Conservation (phyloP, 306 rosid genomes). For the Ormosia emarginata region DNA sequence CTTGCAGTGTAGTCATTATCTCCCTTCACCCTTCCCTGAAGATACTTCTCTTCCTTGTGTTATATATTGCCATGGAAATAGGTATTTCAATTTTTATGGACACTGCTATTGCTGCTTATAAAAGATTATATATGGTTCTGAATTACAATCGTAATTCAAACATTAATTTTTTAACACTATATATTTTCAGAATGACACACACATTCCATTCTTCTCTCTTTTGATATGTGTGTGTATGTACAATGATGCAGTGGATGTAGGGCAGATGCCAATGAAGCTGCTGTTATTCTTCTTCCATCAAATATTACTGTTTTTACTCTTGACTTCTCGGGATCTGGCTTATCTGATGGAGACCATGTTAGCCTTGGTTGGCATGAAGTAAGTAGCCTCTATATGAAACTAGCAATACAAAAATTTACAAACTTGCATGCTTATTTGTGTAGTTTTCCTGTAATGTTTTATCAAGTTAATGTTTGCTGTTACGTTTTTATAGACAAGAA, state of each 20-base stretch:
- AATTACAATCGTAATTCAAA: neutral
- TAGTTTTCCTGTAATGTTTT: neutral
- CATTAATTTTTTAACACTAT: neutral
- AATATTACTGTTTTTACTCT: constrained; percentile 94
- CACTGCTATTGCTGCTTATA: neutral
- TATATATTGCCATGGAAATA: constrained; percentile 96
- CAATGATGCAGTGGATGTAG: constrained; percentile 90
- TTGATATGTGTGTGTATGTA: constrained; percentile 19
- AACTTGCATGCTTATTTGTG: neutral
- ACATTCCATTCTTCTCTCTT: constrained; percentile 1
- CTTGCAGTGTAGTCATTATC: constrained; percentile 87
- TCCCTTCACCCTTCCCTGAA: constrained; percentile 76
- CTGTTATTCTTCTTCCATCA: constrained; percentile 88
- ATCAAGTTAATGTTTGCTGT: constrained; percentile 3
- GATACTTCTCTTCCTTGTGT: constrained; percentile 90
- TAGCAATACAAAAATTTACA: neutral
- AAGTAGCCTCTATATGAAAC: constrained; percentile 22
- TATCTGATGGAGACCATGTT: constrained; percentile 91
- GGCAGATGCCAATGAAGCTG: constrained; percentile 97
- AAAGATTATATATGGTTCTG: constrained; percentile 5
- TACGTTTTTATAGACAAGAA: neutral
- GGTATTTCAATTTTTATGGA: constrained; percentile 41
- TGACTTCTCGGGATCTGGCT: constrained; percentile 97
- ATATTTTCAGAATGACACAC: constrained; percentile 1
- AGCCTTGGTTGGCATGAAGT: constrained; percentile 99